Evolutionary conservation across 768 basidiomycete genomes (phyloP).

Genomic region (Trichaptum fuscoviolaceum): DNA sequence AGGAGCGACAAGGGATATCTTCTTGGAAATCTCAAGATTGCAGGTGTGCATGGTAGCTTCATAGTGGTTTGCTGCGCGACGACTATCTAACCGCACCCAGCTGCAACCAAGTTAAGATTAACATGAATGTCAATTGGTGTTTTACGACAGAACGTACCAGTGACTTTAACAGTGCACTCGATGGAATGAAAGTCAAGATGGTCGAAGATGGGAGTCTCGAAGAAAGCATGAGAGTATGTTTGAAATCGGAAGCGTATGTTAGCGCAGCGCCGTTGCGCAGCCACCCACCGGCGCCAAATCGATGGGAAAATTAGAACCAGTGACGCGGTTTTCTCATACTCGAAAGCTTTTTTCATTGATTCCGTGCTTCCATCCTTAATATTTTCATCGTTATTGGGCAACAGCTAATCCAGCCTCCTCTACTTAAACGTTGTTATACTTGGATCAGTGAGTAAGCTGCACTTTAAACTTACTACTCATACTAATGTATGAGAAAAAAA

Average conservation of each 20-base stretch:
- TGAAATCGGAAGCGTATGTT: background rate
- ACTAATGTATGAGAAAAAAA: too few species aligned
- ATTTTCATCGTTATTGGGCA: too few species aligned
- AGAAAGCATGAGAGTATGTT: background rate
- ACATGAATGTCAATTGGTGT: background rate
- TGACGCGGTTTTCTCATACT: too few species aligned
- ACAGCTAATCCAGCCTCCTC: too few species aligned
- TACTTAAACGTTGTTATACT: too few species aligned
- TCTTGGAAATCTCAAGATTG: constrained; percentile 7
- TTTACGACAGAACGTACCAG: background rate
- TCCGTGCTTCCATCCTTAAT: too few species aligned
- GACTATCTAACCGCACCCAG: background rate
- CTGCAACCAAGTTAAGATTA: background rate
- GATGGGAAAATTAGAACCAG: too few species aligned
- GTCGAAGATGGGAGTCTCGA: background rate
- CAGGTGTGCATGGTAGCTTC: constrained; percentile 3
- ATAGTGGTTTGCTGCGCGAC: background rate
- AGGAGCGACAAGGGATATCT: constrained; percentile 7
- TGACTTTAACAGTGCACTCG: background rate
- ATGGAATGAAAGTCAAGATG: background rate
- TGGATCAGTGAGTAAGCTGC: too few species aligned
- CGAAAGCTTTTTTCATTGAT: too few species aligned
- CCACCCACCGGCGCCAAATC: too few species aligned
- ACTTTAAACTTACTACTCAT: too few species aligned
- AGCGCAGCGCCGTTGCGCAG: too few species aligned